Percentiles rank a stretch among this genome's conserved stretches.
Conservation (phyloP, 2,329 filamentous ascomycete genomes). For the Neofusicoccum ribis region DNA sequence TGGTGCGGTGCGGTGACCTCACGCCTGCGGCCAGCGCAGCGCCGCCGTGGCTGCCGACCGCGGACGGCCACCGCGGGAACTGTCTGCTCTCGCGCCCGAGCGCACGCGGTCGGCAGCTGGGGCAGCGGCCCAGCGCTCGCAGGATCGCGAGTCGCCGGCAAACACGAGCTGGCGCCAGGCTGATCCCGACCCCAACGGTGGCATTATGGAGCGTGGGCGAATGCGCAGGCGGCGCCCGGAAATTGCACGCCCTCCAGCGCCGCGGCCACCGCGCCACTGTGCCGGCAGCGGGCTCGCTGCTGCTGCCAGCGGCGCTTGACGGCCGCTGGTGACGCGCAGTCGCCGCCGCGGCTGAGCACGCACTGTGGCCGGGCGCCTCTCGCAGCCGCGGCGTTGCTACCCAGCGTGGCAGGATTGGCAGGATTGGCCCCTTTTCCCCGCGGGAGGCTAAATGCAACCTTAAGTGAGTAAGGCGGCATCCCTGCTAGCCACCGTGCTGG, state of each 20-base stretch:
- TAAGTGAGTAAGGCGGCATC: neutral
- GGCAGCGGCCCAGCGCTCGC: neutral
- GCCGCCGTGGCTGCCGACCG: neutral
- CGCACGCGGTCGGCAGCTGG: neutral
- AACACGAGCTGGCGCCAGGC: constrained; percentile 6
- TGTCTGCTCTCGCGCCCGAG: neutral
- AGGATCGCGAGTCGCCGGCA: neutral
- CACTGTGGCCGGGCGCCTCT: neutral
- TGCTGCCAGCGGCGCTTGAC: neutral
- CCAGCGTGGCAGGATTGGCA: neutral
- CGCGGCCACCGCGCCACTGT: neutral
- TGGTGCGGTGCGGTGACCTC: neutral
- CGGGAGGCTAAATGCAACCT: constrained; percentile 19
- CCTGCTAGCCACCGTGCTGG: constrained; percentile 1
- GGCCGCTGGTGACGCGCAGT: neutral
- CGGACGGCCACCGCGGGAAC: neutral
- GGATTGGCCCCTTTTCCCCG: constrained; percentile 5
- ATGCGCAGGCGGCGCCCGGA: neutral
- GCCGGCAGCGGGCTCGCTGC: neutral
- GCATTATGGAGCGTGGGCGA: neutral
- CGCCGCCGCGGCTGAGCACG: neutral
- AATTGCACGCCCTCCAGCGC: neutral
- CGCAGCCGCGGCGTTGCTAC: neutral
- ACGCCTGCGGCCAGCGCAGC: neutral
- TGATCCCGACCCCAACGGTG: constrained; percentile 5